Evolutionary conservation across 78 protist genomes (phyloP), one percentile per base, ranked within the genome.

Genomic region (Speleostelium caveatum): DNA sequence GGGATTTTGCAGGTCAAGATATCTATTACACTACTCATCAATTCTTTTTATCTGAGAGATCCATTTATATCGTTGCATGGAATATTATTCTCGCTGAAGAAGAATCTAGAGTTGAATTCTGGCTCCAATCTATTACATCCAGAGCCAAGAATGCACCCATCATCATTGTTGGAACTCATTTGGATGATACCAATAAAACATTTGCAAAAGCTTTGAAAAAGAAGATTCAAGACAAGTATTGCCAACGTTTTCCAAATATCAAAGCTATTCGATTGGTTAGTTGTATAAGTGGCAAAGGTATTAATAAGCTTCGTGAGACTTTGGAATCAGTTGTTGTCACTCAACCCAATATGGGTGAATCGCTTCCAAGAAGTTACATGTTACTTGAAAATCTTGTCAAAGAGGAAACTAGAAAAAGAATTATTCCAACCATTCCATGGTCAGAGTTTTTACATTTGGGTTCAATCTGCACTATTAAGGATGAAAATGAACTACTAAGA

Each of bases 141-240:
- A 45, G 89, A n/a, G 73, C 92, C 35, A 86, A 75, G 33, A 75
- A 76, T 75, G 95, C 73, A n/a, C 91, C 91, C 5, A 86, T 92
- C 30, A 77, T 92, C 26, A 80, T 92, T 36, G 95, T 92, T 60
- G 95, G 93, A 2, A 92, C 95, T 19, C 95, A 92, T 62, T 53
- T 72, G 45, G 95, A 92, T 5, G 88, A 92, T 59, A 38, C 66
- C 2, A 73, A 78, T 42, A 55, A 71, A 28, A 36, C 78, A 5
- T 33, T 65, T 0, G 86, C 86, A 6, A 78, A 88, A 14, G 42
- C 75, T 19, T 36, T 58, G 72, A 88, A 88, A 35, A 88, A 67
- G 59, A 62, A 59, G 58, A 88, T 88, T 63, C n/a, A 41, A 14
- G 94, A 88, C 6, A 78, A 88, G 32, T 88, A 88, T 38, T 56